These are phyloP conservation scores for Madurella fahalii DNA, from an alignment of 2,329 filamentous ascomycete genomes.

Conservation along the genomic window DNA sequence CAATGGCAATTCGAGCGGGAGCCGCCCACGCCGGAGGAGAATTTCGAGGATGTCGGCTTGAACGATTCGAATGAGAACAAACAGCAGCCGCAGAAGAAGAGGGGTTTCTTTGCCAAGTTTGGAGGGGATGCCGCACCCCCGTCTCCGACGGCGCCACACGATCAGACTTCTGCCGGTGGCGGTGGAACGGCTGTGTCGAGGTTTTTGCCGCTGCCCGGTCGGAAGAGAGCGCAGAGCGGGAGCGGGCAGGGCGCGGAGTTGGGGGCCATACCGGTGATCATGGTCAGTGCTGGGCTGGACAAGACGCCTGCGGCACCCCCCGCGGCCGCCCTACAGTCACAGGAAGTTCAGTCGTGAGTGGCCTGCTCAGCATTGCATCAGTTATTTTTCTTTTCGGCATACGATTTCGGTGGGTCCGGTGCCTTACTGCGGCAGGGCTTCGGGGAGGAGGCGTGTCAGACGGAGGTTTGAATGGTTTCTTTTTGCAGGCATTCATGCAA, in stretches of 20 bases:
- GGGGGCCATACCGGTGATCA: conserved; percentile 47
- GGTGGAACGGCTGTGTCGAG: conserved; percentile 39
- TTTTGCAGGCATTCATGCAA: neutral
- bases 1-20: conserved; percentile 46
- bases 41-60: conserved; percentile 86
- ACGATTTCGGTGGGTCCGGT: too few relatives aligned
- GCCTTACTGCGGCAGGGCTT: too few relatives aligned
- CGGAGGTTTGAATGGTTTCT: neutral
- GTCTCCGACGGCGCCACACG: conserved; percentile 7
- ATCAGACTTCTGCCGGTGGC: conserved; percentile 30
- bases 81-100: conserved; percentile 57
- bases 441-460: too few relatives aligned
- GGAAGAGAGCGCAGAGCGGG: conserved; percentile 67
- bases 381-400: neutral
- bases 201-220: conserved; percentile 58
- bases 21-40: conserved; percentile 67
- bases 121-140: conserved; percentile 52
- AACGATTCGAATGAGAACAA: conserved; percentile 60
- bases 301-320: conserved; percentile 14
- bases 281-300: conserved; percentile 30
- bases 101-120: conserved; percentile 76
- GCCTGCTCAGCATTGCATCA: neutral
- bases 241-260: conserved; percentile 63
- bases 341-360: conserved; percentile 18
- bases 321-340: conserved; percentile 19